Evolutionary conservation across 192 early-diverging fungal genomes (phyloP).

Genomic region (Rhizophagus clarus): DNA sequence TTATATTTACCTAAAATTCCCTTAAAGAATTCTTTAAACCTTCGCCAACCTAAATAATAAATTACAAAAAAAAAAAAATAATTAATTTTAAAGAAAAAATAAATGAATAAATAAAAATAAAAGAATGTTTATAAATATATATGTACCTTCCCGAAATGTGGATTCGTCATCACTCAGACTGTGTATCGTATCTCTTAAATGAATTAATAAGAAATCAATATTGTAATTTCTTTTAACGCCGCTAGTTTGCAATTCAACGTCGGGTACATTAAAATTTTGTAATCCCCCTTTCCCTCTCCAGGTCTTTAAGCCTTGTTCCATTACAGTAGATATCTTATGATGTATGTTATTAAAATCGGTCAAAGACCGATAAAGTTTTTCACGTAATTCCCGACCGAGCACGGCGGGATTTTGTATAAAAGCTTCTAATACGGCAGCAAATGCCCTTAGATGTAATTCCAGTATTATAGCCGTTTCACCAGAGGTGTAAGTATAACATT

Average conservation of each 20-base stretch:
- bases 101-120: no score
- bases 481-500: background rate
- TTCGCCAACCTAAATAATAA: background rate
- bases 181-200: background rate
- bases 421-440: background rate
- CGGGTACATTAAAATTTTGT: background rate
- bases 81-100: no score
- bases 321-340: background rate
- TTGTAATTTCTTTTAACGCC: background rate
- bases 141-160: background rate
- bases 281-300: background rate
- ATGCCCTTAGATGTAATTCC: background rate
- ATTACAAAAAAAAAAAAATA: no score
- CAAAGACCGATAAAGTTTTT: background rate
- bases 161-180: background rate
- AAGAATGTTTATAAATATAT: no score
- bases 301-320: background rate
- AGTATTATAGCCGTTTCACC: background rate
- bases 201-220: background rate
- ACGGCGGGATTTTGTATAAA: background rate
- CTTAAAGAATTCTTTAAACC: background rate
- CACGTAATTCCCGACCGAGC: background rate
- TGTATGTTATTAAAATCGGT: background rate
- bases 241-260: background rate
- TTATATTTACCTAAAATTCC: background rate